Percentiles rank a stretch among this genome's conserved stretches.
Evolutionary conservation across 176 grass and related monocot species (phyloP).

Genomic region (Leersia perrieri): DNA sequence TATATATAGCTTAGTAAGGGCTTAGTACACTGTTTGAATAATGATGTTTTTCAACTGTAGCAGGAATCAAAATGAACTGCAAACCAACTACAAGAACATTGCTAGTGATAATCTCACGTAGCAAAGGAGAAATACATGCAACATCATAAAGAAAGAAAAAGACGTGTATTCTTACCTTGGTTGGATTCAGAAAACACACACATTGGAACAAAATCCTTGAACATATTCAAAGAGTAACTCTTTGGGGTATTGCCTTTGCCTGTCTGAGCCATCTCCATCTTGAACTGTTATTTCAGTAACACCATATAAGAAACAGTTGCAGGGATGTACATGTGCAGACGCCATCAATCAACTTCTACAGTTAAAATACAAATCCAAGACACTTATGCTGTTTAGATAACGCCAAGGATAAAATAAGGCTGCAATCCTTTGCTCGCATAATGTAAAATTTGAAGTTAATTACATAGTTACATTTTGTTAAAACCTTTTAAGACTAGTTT

Average conservation of each 20-base stretch:
- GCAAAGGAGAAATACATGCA: background rate
- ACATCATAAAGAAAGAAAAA: background rate
- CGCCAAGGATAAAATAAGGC: background rate
- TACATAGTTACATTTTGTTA: background rate
- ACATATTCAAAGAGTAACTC: conserved; percentile 93
- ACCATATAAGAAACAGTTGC: conserved; percentile 28
- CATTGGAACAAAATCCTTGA: conserved; percentile 90
- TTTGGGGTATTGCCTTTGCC: conserved; percentile 67
- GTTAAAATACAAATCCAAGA: background rate
- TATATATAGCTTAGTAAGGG: background rate
- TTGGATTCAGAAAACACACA: conserved; percentile 77
- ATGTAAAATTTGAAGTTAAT: background rate
- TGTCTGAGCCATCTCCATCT: conserved; percentile 88
- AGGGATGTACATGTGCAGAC: background rate
- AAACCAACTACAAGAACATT: background rate
- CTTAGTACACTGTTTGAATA: background rate
- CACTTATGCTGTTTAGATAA: background rate
- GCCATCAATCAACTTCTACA: background rate
- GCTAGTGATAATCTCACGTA: background rate
- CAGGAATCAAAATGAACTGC: background rate
- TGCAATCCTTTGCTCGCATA: background rate
- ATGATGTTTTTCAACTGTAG: background rate
- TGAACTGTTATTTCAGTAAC: conserved; percentile 57
- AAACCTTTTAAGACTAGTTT: background rate
- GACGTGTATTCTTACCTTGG: conserved; percentile 45